These are phyloP conservation scores for Anethum foeniculum DNA, from an alignment of 140 eudicot species.

Conservation along the genomic window DNA sequence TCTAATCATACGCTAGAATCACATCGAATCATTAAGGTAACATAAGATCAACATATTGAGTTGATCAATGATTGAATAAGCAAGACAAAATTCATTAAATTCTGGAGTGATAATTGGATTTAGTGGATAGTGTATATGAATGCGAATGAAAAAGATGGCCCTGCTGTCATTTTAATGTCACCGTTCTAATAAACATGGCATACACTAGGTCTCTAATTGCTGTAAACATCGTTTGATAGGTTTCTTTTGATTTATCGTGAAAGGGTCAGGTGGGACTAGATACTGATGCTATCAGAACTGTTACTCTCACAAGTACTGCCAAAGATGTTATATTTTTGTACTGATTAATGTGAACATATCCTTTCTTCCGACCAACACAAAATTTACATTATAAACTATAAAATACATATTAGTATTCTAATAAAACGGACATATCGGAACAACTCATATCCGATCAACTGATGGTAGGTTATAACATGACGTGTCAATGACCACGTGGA, in stretches of 20 bases:
- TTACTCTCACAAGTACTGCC: neutral
- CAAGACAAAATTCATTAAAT: conserved; percentile 12
- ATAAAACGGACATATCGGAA: no score
- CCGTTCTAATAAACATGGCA: conserved; percentile 8
- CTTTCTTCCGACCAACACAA: neutral
- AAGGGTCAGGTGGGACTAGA: conserved; percentile 5
- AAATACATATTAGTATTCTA: no score
- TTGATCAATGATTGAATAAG: conserved; percentile 2
- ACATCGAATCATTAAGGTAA: conserved; percentile 7
- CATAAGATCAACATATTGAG: conserved; percentile 1
- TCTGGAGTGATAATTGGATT: conserved; percentile 6
- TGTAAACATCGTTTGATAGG: neutral
- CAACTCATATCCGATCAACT: no score
- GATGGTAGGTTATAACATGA: no score
- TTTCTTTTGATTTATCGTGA: neutral
- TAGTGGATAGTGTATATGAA: conserved; percentile 6
- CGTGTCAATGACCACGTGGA: no score
- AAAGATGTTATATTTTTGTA: neutral
- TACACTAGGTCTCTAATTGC: conserved; percentile 5
- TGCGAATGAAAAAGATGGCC: conserved; percentile 2
- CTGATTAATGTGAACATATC: neutral
- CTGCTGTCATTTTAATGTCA: conserved; percentile 9
- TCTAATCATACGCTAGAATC: conserved; percentile 5
- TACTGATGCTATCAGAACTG: neutral
- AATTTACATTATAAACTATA: neutral